These are phyloP conservation scores for Gaertneriomyces sp. DNA, from an alignment of 192 early-diverging fungal species.

Conservation along the genomic window DNA sequence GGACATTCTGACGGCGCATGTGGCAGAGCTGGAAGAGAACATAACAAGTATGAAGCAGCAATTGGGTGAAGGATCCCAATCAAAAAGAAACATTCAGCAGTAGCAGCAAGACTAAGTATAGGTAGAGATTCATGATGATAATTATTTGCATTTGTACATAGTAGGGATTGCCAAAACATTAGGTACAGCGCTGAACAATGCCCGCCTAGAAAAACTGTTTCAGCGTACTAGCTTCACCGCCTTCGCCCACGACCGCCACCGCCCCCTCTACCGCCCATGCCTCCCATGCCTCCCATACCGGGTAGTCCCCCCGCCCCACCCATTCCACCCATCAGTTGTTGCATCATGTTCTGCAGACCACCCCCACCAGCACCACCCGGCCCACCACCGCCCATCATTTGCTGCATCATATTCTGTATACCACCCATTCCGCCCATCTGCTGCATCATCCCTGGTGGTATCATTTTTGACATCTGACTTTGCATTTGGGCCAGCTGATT, in stretches of 20 bases:
- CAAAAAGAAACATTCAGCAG: too few species aligned
- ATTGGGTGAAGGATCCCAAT: not conserved
- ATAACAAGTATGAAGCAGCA: constrained; percentile 20
- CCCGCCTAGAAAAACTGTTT: too few species aligned
- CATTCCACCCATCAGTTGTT: constrained; percentile 55
- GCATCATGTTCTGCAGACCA: constrained; percentile 75
- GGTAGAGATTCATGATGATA: too few species aligned
- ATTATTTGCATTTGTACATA: too few species aligned
- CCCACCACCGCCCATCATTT: constrained; percentile 57
- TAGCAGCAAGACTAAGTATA: not conserved
- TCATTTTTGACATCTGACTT: constrained; percentile 23
- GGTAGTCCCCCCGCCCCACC: constrained; percentile 5
- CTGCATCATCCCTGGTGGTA: constrained; percentile 59
- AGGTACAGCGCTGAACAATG: too few species aligned
- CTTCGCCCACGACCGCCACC: constrained; percentile 16
- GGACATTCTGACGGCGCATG: constrained; percentile 38
- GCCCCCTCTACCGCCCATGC: constrained; percentile 14
- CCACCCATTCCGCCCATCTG: constrained; percentile 72
- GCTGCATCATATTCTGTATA: constrained; percentile 81
- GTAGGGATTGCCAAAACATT: too few species aligned
- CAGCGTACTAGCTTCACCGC: constrained; percentile 14
- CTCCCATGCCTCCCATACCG: constrained; percentile 33
- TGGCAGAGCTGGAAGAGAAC: constrained; percentile 30
- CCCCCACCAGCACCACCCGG: constrained; percentile 55
- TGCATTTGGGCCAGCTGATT: constrained; percentile 56